A percentile compares a stretch with the other conserved stretches of the same genome.
Conservation (phyloP, 306 rosid species). For the Arachis stenosperma region DNA sequence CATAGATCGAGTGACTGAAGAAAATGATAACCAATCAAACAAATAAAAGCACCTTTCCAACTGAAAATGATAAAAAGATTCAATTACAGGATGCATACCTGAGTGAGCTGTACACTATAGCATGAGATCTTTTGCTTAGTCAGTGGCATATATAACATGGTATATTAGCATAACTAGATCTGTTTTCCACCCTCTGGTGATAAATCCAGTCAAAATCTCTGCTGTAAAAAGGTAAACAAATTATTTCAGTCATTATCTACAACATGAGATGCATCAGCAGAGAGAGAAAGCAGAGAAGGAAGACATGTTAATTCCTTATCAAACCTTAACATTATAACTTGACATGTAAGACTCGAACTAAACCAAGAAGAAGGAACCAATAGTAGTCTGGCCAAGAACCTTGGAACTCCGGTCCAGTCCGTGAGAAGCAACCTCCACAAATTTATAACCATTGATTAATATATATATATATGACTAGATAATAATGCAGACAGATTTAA, state of each 20-base stretch:
- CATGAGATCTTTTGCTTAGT: slow-evolving; percentile 40
- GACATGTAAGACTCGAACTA: slow-evolving; percentile 49
- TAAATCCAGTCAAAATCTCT: slow-evolving; percentile 39
- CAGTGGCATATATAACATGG: slow-evolving; percentile 33
- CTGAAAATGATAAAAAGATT: slow-evolving; percentile 20
- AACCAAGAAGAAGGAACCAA: slow-evolving; percentile 79
- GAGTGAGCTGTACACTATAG: slow-evolving; percentile 43
- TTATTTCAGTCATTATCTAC: neutral
- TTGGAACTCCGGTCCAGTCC: slow-evolving; percentile 95
- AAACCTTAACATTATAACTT: slow-evolving; percentile 38
- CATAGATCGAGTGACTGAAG: neutral
- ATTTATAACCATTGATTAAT: slow-evolving; percentile 13
- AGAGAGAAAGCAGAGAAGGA: neutral
- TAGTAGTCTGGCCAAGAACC: slow-evolving; percentile 97
- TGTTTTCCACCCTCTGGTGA: slow-evolving; percentile 25
- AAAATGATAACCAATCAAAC: slow-evolving; percentile 2
- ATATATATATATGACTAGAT: neutral
- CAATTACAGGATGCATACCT: slow-evolving; percentile 51
- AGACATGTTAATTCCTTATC: slow-evolving; percentile 26
- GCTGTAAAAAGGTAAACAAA: slow-evolving; percentile 16
- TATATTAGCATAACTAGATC: slow-evolving; percentile 34
- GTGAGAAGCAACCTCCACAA: slow-evolving; percentile 89
- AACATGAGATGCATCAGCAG: slow-evolving; percentile 32
- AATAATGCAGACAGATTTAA: slow-evolving; percentile 7
- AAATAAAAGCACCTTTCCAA: slow-evolving; percentile 21